phyloP scores from a whole-genome alignment of 2,329 filamentous ascomycete species.

The Alternaria sp. region DNA sequence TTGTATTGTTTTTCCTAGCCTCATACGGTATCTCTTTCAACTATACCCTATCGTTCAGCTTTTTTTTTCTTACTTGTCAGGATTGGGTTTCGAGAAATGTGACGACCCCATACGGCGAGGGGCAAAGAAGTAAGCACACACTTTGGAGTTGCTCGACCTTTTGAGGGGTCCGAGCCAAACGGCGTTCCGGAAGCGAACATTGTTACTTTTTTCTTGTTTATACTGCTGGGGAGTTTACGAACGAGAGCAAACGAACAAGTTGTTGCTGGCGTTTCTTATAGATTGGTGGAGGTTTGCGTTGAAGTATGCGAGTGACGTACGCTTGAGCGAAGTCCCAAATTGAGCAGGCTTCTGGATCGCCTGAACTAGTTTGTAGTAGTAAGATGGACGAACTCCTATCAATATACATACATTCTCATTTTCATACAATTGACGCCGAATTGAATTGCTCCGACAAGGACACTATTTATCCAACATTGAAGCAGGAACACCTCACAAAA shows the following conservation, averaged over 20 bases:
- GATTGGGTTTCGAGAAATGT: not conserved
- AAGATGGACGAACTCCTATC: not conserved
- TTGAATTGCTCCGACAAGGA: not conserved
- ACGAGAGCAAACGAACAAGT: conserved; percentile 5
- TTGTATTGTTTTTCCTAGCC: conserved; percentile 14
- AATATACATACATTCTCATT: not conserved
- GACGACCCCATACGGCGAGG: not conserved
- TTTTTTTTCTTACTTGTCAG: conserved; percentile 1
- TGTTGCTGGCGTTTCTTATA: conserved; percentile 8
- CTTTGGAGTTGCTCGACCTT: conserved; percentile 3
- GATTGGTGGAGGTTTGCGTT: not conserved
- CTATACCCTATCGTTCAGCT: conserved; percentile 14
- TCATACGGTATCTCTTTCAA: conserved; percentile 1
- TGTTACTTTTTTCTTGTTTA: not conserved
- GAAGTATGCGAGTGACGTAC: not conserved
- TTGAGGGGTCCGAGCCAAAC: not conserved
- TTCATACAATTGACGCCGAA: not conserved
- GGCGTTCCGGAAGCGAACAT: conserved; percentile 15
- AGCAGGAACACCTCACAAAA: conserved; percentile 22
- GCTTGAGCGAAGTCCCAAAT: conserved; percentile 3
- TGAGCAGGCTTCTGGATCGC: not conserved
- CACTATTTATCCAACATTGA: not conserved
- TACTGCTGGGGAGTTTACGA: not conserved
- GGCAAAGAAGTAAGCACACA: not conserved
- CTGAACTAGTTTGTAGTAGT: not conserved